A percentile compares a stretch with the other conserved stretches of the same genome.
These are phyloP conservation scores for Heliamphora exappendiculata DNA, from an alignment of 148 eudicot species.

Conservation along the genomic window DNA sequence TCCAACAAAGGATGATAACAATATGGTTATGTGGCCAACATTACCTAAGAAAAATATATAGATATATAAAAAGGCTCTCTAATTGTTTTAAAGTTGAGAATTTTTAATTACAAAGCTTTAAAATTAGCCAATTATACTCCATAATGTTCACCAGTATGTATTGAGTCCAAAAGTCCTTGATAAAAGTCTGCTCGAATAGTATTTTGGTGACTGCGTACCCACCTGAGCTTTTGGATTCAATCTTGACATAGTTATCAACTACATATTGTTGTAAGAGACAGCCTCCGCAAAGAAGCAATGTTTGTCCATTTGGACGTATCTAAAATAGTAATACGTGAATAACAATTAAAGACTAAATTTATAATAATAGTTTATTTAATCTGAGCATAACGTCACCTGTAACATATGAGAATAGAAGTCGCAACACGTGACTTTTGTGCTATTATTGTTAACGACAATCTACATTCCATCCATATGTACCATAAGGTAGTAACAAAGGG, in stretches of 20 bases:
- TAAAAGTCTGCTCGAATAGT: not conserved
- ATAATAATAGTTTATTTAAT: not conserved
- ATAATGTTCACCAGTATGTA: not conserved
- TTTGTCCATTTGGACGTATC: not conserved
- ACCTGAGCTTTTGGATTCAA: not conserved
- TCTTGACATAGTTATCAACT: slow-evolving; percentile 8
- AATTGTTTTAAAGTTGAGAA: not conserved
- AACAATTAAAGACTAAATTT: not conserved
- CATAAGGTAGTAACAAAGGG: not conserved
- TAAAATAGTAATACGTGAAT: not conserved
- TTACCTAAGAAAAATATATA: not conserved
- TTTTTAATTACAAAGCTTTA: not conserved
- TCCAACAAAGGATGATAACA: not conserved
- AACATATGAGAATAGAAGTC: not conserved
- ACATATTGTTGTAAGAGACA: not conserved
- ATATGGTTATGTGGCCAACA: not conserved
- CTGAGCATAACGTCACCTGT: not conserved
- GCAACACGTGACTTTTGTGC: not conserved
- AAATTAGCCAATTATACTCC: not conserved
- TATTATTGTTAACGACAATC: not conserved
- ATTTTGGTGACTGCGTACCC: not conserved
- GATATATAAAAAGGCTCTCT: too few relatives aligned
- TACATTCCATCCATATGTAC: not conserved
- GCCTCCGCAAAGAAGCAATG: not conserved
- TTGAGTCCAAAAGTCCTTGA: not conserved